Base-by-base conservation (phyloP, 352 stramenopile species). In the Phytophthora hybrid region DNA sequence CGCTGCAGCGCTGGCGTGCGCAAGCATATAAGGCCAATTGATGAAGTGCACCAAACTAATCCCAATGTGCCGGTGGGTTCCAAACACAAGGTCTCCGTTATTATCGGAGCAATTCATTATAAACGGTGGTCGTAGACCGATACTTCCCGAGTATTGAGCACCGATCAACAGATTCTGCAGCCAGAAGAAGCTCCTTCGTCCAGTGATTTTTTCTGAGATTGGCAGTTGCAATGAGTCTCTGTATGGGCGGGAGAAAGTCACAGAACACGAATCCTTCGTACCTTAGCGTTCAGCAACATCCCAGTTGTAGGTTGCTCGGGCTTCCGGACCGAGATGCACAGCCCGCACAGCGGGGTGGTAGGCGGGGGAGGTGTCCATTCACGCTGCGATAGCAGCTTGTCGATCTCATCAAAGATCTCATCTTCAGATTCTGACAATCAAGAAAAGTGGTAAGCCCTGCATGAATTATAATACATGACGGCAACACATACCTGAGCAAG, bases 361-460 rank as follows among this genome's bases (percentile, higher is more conserved):
- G 81, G 66, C 51, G 84, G 79, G 21, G 79, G 76, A 0, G 77
- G 79, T 29, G 79, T 74, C 80, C 79, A 91, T 49, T 93, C 83
- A n/a, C 86, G 84, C 46, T 84, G 23, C 19, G 77, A 76, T 34
- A 85, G 73, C 21, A 94, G 66, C 26, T 88, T 79, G 65, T 94
- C 87, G 21, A 94, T 94, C 64, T 93, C 83, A 21, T 78, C 71
- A 31, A 93, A 94, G 13, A 94, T 88, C 23, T 92, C 84, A 10
- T 94, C 87, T 67, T 94, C 83, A 9, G 84, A 87, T 69, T 94
- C 87, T 93, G 59, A 26, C 54, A 29, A 6, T 21, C 8, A 66
- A 44, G 58, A 57, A 57, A 8, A 41, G 4, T 10, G 9, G 5
- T 37, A 4, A 49, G 44, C 18, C 32, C 2, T 23, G 44, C 0